These are phyloP conservation scores for Talaromyces sp. DNA, from an alignment of 2,329 filamentous ascomycete genomes.

Conservation along the genomic window DNA sequence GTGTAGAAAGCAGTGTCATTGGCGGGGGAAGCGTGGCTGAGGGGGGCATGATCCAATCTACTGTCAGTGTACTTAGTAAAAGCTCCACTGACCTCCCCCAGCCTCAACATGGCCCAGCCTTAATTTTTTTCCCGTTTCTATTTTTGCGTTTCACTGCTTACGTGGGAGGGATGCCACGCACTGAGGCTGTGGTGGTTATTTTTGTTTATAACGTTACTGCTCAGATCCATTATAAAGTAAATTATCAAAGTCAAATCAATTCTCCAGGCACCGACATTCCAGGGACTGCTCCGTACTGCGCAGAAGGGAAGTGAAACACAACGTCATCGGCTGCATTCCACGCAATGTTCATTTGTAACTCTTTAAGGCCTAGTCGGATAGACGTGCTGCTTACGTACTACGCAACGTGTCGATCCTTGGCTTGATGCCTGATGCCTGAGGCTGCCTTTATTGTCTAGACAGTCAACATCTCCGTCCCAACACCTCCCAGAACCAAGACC, in stretches of 20 bases:
- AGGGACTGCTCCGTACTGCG: not conserved
- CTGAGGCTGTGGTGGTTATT: conserved; percentile 12
- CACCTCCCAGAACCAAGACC: conserved; percentile 47
- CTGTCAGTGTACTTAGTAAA: too few species aligned
- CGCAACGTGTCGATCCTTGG: not conserved
- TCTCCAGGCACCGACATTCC: not conserved
- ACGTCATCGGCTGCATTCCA: conserved; percentile 6
- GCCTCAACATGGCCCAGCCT: conserved; percentile 6
- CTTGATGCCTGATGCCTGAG: not conserved
- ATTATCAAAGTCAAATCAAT: not conserved
- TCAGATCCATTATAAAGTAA: too few species aligned
- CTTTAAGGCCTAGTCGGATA: not conserved
- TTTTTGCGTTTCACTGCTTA: conserved; percentile 3
- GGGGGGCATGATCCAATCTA: not conserved
- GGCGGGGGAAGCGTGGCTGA: conserved; percentile 15
- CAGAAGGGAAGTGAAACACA: not conserved
- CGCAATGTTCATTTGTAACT: not conserved
- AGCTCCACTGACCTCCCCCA: not conserved
- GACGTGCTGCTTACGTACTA: not conserved
- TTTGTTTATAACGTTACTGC: too few species aligned
- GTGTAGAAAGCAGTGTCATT: conserved; percentile 1
- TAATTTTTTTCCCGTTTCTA: conserved; percentile 14
- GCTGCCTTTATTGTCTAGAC: not conserved
- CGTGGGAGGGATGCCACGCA: not conserved
- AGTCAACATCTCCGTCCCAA: conserved; percentile 48